Evolutionary conservation across 495 filamentous ascomycete species (phyloP).

Genomic region (Parathielavia appendiculata): DNA sequence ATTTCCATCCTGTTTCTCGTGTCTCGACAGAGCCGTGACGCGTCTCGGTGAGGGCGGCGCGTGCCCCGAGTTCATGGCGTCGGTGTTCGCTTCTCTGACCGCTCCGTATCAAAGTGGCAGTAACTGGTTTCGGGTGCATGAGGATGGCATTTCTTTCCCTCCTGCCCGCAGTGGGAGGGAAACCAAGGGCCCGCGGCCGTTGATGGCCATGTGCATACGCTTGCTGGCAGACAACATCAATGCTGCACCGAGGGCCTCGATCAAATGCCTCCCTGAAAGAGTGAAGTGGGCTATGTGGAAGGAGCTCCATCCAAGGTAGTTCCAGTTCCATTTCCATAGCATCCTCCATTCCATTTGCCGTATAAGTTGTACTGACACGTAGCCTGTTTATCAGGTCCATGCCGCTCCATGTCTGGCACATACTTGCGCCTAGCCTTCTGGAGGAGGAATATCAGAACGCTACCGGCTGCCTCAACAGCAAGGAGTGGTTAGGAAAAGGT

Average conservation of each 20-base stretch:
- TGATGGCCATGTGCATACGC: constrained; percentile 23
- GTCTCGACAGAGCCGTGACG: too few species aligned
- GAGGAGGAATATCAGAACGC: not conserved
- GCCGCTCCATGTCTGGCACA: not conserved
- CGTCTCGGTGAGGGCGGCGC: too few species aligned
- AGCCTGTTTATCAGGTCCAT: not conserved
- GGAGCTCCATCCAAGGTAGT: constrained; percentile 1
- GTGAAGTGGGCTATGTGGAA: constrained; percentile 21
- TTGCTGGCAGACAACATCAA: constrained; percentile 22
- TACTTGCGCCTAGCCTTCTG: not conserved
- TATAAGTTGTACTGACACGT: not conserved
- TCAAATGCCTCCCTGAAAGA: constrained; percentile 17
- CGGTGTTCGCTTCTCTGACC: not conserved
- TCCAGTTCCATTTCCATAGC: not conserved
- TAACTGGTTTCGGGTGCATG: not conserved
- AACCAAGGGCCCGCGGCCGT: constrained; percentile 20
- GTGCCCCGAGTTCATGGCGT: not conserved
- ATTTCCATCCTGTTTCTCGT: too few species aligned
- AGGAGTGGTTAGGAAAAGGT: not conserved
- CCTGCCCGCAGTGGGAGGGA: not conserved
- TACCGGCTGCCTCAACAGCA: too few species aligned
- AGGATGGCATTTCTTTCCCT: not conserved
- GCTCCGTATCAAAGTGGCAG: not conserved
- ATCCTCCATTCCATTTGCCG: not conserved
- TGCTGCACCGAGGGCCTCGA: not conserved